Evolutionary conservation across 2,329 filamentous ascomycete genomes (phyloP).

Genomic region (Pseudomassariella vexata): DNA sequence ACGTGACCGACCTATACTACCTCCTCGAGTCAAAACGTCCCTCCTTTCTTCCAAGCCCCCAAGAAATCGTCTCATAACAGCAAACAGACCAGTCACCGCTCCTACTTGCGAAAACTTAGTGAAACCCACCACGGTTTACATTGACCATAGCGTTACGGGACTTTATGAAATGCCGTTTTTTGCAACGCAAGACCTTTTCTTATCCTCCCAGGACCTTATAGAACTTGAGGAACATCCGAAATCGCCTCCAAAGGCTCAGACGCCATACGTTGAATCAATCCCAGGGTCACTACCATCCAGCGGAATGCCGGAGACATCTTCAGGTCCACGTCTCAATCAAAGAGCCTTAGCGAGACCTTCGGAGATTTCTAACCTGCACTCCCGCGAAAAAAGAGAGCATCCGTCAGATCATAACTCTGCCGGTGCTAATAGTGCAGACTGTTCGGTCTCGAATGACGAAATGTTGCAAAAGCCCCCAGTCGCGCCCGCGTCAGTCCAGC

Average conservation of each 20-base stretch:
- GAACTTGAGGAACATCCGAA: constrained; percentile 29
- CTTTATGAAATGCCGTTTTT: constrained; percentile 26
- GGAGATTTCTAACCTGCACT: too few relatives aligned
- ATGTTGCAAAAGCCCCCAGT: not conserved
- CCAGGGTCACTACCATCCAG: not conserved
- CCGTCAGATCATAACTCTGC: too few relatives aligned
- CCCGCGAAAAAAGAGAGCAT: too few relatives aligned
- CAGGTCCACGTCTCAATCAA: not conserved
- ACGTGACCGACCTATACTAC: too few relatives aligned
- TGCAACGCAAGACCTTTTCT: constrained; percentile 38
- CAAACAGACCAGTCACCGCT: not conserved
- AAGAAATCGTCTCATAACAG: not conserved
- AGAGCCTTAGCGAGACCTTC: too few relatives aligned
- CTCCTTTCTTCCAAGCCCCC: too few relatives aligned
- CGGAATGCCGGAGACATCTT: not conserved
- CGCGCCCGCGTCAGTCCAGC: not conserved
- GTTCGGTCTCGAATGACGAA: constrained; percentile 1
- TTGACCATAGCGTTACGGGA: too few relatives aligned
- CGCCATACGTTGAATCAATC: not conserved
- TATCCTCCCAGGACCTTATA: constrained; percentile 41
- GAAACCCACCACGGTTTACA: too few relatives aligned
- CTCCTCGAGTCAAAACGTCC: too few relatives aligned
- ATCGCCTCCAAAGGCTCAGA: constrained; percentile 9
- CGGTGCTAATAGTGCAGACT: not conserved
- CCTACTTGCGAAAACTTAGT: too few relatives aligned